A percentile compares a stretch with the other conserved stretches of the same genome.
Evolutionary conservation across 1,284 basidiomycete genomes (phyloP).

Genomic region (Chiua sp.): DNA sequence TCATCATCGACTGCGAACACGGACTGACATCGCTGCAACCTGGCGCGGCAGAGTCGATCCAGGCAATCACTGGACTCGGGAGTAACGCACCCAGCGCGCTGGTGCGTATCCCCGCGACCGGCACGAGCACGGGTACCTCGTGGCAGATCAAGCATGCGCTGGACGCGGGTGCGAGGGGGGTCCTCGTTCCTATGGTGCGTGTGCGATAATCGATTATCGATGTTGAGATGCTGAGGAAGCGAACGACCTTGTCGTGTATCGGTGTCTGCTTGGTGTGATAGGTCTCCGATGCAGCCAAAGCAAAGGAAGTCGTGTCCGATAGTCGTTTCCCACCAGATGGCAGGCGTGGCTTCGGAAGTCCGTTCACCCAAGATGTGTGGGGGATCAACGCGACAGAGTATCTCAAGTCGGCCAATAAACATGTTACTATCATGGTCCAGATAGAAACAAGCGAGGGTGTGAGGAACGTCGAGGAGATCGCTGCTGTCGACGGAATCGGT

Average conservation of each 20-base stretch:
- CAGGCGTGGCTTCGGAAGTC: constrained; percentile 64
- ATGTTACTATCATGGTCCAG: constrained; percentile 65
- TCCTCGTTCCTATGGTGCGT: constrained; percentile 68
- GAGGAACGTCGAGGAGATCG: constrained; percentile 64
- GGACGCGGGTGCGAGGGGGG: constrained; percentile 65
- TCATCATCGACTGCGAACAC: constrained; percentile 70
- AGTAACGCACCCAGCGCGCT: constrained; percentile 53
- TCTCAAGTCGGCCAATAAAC: constrained; percentile 58
- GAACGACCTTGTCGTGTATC: background rate
- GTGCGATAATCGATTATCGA: background rate
- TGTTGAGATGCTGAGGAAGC: background rate
- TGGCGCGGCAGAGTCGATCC: constrained; percentile 57
- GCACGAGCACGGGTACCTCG: constrained; percentile 52
- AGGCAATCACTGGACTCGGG: constrained; percentile 54
- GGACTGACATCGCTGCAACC: constrained; percentile 60
- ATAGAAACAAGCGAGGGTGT: constrained; percentile 69
- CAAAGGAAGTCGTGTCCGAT: constrained; percentile 57
- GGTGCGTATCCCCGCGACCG: constrained; percentile 66
- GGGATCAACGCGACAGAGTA: constrained; percentile 57
- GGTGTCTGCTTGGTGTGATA: constrained; percentile 21
- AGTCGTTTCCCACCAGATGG: constrained; percentile 63
- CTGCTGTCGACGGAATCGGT: constrained; percentile 68
- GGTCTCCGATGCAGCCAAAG: constrained; percentile 64
- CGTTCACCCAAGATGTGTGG: constrained; percentile 64
- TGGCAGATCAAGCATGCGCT: constrained; percentile 76